Base-by-base conservation (phyloP, 2,329 filamentous ascomycete species). In the Pseudocercospora fuligena region DNA sequence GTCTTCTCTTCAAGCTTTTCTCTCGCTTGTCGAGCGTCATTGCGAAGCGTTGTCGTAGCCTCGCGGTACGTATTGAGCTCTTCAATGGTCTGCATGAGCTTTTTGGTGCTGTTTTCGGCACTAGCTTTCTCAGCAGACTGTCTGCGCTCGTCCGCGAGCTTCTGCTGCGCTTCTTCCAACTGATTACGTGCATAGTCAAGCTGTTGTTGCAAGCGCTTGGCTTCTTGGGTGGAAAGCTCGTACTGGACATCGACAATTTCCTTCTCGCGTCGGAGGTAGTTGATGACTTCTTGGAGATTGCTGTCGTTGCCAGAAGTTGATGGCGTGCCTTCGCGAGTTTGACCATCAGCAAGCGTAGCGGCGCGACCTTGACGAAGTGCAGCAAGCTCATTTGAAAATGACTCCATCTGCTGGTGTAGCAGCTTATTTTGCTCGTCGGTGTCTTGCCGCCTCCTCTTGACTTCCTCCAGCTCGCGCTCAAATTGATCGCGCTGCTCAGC, bases 161-260 rank as follows among this genome's bases (percentile, higher is more conserved):
- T 97, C 70, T 97, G 85, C 36, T 92, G 89, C 6, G 91, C 87
- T 72, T 97, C 93, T 69, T 99, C 95, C 7, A 99, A 88, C 77
- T 98, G 93, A 23, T 88, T 88, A 74, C 95, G 92, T 8, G 90
- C 86, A 76, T 97, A 94, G 60, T 97, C 91, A 25, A 97, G 86
- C 76, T 98, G 93, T 74, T 97, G 93, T 75, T 94, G 92, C 49
- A 97, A 81, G 62, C 95, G 89, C 80, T 96, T 97, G 62, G 89
- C 86, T 80, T 99, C 95, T 73, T 97, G 92, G 0, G 89, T 86
- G 74, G 94, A 94, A 53, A 98, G 85, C 73, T 97, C 94, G 74
- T 93, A 92, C 75, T 98, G 94, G n/a, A 97, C 92, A 73, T 99
- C 94, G 8, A 97, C 87, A 71, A 99, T 98, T 77, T 98, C 95